A percentile compares a stretch with the other conserved stretches of the same genome.
Conservation (phyloP, 495 filamentous ascomycete genomes). For the Hypoxylon lienhwacheense region DNA sequence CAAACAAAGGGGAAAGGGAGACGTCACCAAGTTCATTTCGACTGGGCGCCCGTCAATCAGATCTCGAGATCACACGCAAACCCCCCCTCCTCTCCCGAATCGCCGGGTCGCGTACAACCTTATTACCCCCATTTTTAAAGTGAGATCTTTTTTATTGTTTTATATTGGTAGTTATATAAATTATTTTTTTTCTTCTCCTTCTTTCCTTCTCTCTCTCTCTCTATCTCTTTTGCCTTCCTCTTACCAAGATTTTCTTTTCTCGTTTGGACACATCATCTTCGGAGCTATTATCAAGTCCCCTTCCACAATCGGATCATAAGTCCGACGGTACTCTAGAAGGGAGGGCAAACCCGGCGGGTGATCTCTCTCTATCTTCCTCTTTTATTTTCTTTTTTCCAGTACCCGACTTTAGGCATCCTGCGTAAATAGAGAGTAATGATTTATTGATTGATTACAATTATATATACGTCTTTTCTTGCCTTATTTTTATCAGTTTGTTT, state of each 20-base stretch:
- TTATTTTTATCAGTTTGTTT: too few species aligned
- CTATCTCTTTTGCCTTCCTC: too few species aligned
- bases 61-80: conserved; percentile 28
- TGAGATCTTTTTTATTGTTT: conserved; percentile 17
- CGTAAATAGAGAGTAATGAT: too few species aligned
- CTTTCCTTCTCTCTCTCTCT: too few species aligned
- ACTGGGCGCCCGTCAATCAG: conserved; percentile 28
- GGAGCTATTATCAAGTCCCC: too few species aligned
- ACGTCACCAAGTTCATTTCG: conserved; percentile 11
- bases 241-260: conserved; percentile 14
- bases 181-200: conserved; percentile 1
- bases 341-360: conserved; percentile 9
- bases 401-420: too few species aligned
- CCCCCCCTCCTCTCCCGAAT: conserved; percentile 30
- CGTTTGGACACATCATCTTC: too few species aligned
- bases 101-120: conserved; percentile 35
- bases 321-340: not conserved
- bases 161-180: too few species aligned
- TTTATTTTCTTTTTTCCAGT: not conserved
- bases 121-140: conserved; percentile 30
- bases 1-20: conserved; percentile 8
- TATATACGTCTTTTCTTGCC: too few species aligned
- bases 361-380: conserved; percentile 19
- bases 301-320: not conserved
- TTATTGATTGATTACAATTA: too few species aligned